Percentiles rank a stretch among this genome's conserved stretches.
phyloP scores from a whole-genome alignment of 352 stramenopile species.

The Phytophthora hybrid region DNA sequence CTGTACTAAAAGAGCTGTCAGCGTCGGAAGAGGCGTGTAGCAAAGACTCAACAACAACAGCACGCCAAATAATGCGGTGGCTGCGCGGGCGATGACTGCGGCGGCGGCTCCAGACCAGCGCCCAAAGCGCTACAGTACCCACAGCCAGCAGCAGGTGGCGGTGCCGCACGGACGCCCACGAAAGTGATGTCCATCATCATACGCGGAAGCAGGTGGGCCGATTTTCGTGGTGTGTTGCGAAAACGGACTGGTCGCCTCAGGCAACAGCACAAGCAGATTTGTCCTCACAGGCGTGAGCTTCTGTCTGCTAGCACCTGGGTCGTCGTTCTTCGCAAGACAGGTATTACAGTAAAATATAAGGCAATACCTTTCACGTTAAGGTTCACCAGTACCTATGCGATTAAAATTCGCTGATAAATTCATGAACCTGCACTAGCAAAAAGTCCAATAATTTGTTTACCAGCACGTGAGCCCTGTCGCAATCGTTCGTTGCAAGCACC shows the following conservation, averaged over 20 bases:
- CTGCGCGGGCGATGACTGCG: slow-evolving; percentile 25
- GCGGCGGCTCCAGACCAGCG: neutral
- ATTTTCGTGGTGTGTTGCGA: neutral
- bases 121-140: neutral
- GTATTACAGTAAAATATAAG: too few species aligned
- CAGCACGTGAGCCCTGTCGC: neutral
- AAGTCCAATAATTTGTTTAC: neutral
- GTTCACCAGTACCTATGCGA: neutral
- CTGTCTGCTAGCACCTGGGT: neutral
- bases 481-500: neutral
- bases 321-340: too few species aligned
- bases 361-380: neutral
- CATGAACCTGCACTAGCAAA: neutral
- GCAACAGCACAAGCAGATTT: neutral
- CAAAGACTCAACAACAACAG: slow-evolving; percentile 32
- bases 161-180: neutral
- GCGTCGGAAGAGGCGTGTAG: slow-evolving; percentile 30
- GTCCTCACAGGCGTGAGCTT: neutral
- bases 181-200: neutral
- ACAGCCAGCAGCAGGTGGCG: neutral
- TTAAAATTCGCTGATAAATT: neutral
- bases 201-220: neutral
- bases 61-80: slow-evolving; percentile 22
- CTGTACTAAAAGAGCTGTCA: neutral
- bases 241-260: neutral